Base-by-base conservation (phyloP, 805 yeast genomes). In the Teunomyces cretensis region DNA sequence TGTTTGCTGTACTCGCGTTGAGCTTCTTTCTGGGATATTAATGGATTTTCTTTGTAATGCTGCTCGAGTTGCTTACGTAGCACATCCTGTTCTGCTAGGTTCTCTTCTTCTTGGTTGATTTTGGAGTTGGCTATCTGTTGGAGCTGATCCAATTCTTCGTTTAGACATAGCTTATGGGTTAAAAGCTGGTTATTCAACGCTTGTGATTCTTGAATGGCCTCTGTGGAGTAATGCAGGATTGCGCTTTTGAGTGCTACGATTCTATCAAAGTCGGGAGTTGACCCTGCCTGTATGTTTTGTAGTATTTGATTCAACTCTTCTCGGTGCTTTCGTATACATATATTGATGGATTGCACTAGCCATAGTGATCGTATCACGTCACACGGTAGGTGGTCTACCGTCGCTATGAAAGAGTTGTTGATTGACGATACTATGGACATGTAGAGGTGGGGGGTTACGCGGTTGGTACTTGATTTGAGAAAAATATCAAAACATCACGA, bases 361-460 rank as follows among this genome's bases (percentile, higher is more conserved):
- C 77, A 72, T 8, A 71, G 52, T 7, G 74, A 67, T 39, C 77
- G 65, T 33, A 71, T 60, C 3, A 72, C 56, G 45, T 72, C 77
- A 44, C 75, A 64, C 19, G 77, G 76, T 30, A 72, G 56, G 48
- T 72, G 77, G 47, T 72, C 77, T 8, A 71, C 58, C 4, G 75
- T 70, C 16, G 74, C 62, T 27, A 72, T 64, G 50, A 67, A 72
- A 19, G 75, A 59, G 50, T 64, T 69, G 44, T 61, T 59, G 17
- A 67, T 54, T 9, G 68, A 62, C 38, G 61, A 48, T n/a, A 22
- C 16, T 11, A 35, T 35, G n/a, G 38, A 35, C 38, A 35, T 35
- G 27, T 13, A 7, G 24, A 17, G 22, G 11, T 33, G 27, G 22
- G 22, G 22, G 3, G n/a, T 4, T 4, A 3, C 8, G n/a, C 22